These are phyloP conservation scores for Choanephora cucurbitarum DNA, from an alignment of 371 early-diverging fungal genomes.

Conservation along the genomic window DNA sequence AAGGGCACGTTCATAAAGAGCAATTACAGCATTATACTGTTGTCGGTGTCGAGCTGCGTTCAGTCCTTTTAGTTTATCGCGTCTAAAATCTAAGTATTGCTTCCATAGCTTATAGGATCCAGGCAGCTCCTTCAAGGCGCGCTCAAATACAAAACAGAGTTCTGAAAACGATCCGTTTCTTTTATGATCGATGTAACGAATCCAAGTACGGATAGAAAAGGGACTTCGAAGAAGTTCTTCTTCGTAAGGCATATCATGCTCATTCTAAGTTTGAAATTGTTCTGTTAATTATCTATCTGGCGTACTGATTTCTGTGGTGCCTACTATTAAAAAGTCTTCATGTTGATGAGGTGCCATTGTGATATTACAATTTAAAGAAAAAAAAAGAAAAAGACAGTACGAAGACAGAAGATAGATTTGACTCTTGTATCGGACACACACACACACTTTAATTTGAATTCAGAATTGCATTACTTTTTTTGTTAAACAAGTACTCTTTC, in stretches of 20 bases:
- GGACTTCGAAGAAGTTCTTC: constrained; percentile 90
- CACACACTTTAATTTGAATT: no score
- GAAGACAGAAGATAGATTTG: no score
- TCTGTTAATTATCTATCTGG: neutral
- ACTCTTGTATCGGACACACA: no score
- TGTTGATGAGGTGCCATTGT: neutral
- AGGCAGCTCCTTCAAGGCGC: constrained; percentile 86
- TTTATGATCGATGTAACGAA: constrained; percentile 91
- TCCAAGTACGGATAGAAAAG: constrained; percentile 81
- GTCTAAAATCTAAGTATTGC: constrained; percentile 78
- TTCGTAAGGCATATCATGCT: constrained; percentile 83
- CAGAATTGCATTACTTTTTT: no score
- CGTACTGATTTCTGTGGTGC: neutral
- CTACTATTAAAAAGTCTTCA: constrained; percentile 28
- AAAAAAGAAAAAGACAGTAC: no score
- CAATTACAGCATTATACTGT: constrained; percentile 68
- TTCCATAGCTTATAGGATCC: constrained; percentile 97
- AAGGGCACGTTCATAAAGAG: constrained; percentile 84
- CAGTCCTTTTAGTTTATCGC: constrained; percentile 49
- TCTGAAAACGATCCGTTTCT: constrained; percentile 43
- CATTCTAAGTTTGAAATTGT: constrained; percentile 47
- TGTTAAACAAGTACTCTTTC: no score
- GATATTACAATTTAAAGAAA: no score
- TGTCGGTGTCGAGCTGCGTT: constrained; percentile 52
- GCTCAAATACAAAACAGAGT: constrained; percentile 77